Evolutionary conservation across 2,329 filamentous ascomycete species (phyloP), one percentile per base, ranked within the genome.

Genomic region (Aspergillus candidus): DNA sequence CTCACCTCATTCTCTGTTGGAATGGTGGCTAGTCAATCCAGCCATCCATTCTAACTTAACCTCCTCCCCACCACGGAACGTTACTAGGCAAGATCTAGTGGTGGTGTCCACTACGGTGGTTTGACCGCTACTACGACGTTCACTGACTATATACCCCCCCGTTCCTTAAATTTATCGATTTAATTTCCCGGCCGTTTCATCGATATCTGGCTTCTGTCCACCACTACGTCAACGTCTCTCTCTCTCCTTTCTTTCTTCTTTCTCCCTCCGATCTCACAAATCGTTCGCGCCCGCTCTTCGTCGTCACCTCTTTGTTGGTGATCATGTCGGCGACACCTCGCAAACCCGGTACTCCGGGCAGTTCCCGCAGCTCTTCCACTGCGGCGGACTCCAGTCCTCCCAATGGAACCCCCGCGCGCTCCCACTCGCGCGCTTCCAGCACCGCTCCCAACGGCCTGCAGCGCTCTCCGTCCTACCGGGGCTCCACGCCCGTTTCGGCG

Each of bases 381-480:
- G 44, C 60, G 48, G 40, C 52, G 35, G 57, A 62, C 47, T 53
- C 52, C 41, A 52, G 56, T 30, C 51, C 62, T 33, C 53, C 50
- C 41, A 66, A 66, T 46, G 65, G 66, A 43, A 53, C 65, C 34
- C 57, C 61, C 32, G 58, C 59, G 50, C 65, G 67, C 56, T 60
- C 57, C 41, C 59, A 66, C 54, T 57, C 63, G 34, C 70, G 77
- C 17, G 75, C 79, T 38, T 73, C 76, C 27, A 71, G 75, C 48
- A 66, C 73, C 12, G 64, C 73, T 29, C 58, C 68, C 27, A 68
- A 71, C 49, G 68, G 71, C 39, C 68, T 75, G n/a, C 71, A 74
- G 43, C 77, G 83, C 48, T 81, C 77, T 37, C 78, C 83, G 49
- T 88, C 86, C 11, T 72, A 80, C 49, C 80, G 86, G 57, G 59